Evolutionary conservation across 2,329 filamentous ascomycete genomes (phyloP).

Genomic region (Neoscytalidium dimidiatum): DNA sequence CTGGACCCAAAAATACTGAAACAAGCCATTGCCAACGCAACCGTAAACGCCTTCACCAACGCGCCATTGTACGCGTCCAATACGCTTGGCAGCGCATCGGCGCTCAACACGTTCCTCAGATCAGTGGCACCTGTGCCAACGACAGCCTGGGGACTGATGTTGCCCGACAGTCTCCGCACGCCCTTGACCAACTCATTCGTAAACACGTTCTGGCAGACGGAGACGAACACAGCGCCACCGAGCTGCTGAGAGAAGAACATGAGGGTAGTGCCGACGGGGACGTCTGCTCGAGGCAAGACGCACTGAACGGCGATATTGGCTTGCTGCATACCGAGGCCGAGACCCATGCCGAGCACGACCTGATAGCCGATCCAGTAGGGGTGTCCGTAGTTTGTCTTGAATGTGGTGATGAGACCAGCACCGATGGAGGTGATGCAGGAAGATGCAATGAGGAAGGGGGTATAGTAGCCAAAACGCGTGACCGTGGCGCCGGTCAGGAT

Average conservation of each 20-base stretch:
- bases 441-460: conserved; percentile 49
- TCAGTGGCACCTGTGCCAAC: conserved; percentile 25
- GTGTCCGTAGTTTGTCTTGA: conserved; percentile 40
- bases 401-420: conserved; percentile 48
- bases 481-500: conserved; percentile 30
- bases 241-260: conserved; percentile 52
- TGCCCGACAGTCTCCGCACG: conserved; percentile 22
- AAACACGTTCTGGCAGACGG: conserved; percentile 53
- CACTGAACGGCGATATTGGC: conserved; percentile 49
- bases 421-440: conserved; percentile 47
- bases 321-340: conserved; percentile 53
- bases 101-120: conserved; percentile 37
- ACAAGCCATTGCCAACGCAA: conserved; percentile 57
- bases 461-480: conserved; percentile 50
- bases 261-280: conserved; percentile 49
- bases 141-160: conserved; percentile 38
- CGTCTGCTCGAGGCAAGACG: conserved; percentile 43
- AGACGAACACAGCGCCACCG: conserved; percentile 51
- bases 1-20: conserved; percentile 57
- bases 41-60: conserved; percentile 61
- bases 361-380: conserved; percentile 43
- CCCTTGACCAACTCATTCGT: conserved; percentile 50
- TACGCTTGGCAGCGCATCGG: conserved; percentile 60
- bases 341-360: conserved; percentile 43
- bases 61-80: conserved; percentile 60